Conservation (phyloP, 768 basidiomycete genomes). For the Lentinula edodes region DNA sequence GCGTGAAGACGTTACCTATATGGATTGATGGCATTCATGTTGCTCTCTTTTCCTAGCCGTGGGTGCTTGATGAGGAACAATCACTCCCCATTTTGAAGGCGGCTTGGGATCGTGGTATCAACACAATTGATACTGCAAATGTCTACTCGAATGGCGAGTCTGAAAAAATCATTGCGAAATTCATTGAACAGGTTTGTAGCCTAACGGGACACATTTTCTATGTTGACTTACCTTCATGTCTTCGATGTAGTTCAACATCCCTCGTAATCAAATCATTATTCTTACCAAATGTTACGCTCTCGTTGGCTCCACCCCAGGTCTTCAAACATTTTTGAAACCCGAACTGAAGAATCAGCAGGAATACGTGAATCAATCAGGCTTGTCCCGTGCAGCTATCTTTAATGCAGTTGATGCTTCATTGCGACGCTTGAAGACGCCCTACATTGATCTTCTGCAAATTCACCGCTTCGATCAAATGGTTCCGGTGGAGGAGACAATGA, state of each 20-base stretch:
- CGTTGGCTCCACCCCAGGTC: not conserved
- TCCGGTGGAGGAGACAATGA: conserved; percentile 33
- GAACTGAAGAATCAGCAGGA: conserved; percentile 5
- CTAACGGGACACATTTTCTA: not conserved
- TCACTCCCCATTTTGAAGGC: conserved; percentile 38
- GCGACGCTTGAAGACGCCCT: conserved; percentile 15
- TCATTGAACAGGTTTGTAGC: conserved; percentile 24
- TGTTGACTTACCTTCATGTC: not conserved
- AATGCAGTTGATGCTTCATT: conserved; percentile 9
- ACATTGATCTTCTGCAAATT: conserved; percentile 28
- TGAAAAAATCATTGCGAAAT: conserved; percentile 36
- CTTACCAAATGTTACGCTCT: conserved; percentile 16
- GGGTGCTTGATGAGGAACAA: conserved; percentile 45
- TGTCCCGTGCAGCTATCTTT: conserved; percentile 19
- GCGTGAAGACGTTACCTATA: not conserved
- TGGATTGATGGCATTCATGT: too few relatives aligned
- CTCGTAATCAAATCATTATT: conserved; percentile 10
- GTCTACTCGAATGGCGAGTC: conserved; percentile 33
- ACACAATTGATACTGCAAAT: conserved; percentile 32
- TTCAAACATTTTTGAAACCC: not conserved
- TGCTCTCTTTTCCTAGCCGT: conserved; percentile 24
- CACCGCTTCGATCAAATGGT: conserved; percentile 26
- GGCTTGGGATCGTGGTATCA: conserved; percentile 36
- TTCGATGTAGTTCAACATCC: conserved; percentile 17
- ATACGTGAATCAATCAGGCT: conserved; percentile 16